Conservation (phyloP, 2,329 filamentous ascomycete species). For the Cryphonectria naterciae region DNA sequence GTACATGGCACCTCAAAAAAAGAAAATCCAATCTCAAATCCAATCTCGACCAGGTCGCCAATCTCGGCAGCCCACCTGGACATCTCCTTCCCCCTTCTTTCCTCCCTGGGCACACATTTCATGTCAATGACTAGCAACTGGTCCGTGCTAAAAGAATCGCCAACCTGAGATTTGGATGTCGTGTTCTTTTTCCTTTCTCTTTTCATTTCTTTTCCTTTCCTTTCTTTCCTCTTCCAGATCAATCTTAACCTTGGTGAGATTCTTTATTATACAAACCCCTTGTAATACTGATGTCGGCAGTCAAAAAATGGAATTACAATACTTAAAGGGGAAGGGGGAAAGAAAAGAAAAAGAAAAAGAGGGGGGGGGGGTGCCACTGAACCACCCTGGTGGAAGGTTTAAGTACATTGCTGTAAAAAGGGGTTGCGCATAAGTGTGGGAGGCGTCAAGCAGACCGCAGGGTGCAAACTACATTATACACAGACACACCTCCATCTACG, state of each 20-base stretch:
- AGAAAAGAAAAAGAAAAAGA: background rate
- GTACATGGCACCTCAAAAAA: background rate
- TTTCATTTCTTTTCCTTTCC: no score
- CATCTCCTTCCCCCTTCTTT: background rate
- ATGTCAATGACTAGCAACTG: background rate
- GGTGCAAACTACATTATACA: slow-evolving; percentile 10
- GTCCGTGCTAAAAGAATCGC: background rate
- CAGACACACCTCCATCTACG: slow-evolving; percentile 9
- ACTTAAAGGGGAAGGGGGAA: background rate
- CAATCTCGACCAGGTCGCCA: slow-evolving; percentile 1
- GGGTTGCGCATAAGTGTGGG: background rate
- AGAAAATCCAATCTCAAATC: background rate
- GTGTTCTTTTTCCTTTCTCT: background rate
- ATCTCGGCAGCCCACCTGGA: background rate
- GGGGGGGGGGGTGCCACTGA: background rate
- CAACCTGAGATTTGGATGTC: slow-evolving; percentile 1
- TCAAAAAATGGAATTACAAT: background rate
- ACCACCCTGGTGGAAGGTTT: background rate
- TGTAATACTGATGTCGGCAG: background rate
- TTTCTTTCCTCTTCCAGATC: background rate
- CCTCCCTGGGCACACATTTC: background rate
- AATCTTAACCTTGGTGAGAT: background rate
- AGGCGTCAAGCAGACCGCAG: slow-evolving; percentile 19
- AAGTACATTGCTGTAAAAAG: background rate
- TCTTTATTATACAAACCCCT: background rate